Conservation (phyloP, 2,329 filamentous ascomycete genomes). For the Periconia digitata region DNA sequence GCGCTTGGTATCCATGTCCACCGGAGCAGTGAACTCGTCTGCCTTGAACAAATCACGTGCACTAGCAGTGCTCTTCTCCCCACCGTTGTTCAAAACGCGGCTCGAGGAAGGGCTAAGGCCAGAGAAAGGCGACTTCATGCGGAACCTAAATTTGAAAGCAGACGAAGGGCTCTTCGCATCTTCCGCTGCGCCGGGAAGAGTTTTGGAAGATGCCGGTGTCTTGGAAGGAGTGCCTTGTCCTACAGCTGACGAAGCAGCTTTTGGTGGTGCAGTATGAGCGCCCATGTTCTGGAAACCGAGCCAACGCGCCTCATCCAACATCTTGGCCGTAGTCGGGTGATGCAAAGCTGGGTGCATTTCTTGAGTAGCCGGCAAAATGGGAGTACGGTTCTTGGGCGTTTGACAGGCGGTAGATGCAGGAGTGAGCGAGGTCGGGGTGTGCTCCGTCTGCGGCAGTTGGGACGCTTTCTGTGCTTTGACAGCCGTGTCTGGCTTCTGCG, state of each 20-base stretch:
- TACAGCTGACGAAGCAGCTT: conserved; percentile 42
- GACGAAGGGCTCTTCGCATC: conserved; percentile 51
- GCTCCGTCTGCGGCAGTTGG: conserved; percentile 53
- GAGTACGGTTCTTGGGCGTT: conserved; percentile 63
- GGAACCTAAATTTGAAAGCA: conserved; percentile 62
- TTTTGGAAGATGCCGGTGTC: conserved; percentile 23
- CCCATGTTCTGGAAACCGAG: conserved; percentile 76
- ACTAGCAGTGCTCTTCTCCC: conserved; percentile 58
- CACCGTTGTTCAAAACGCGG: conserved; percentile 64
- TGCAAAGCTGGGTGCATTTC: conserved; percentile 92
- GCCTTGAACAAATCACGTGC: conserved; percentile 42
- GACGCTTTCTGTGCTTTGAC: conserved; percentile 16
- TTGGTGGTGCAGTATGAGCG: conserved; percentile 53
- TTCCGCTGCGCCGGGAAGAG: conserved; percentile 20
- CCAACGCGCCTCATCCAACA: conserved; percentile 76
- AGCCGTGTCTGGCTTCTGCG: conserved; percentile 11
- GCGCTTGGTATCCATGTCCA: conserved; percentile 54
- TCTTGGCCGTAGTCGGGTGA: conserved; percentile 72
- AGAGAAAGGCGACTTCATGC: conserved; percentile 57
- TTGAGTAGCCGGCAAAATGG: conserved; percentile 68
- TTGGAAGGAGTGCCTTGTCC: conserved; percentile 67
- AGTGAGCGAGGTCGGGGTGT: conserved; percentile 20
- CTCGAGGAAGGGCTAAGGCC: conserved; percentile 63
- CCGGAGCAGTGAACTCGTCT: conserved; percentile 36
- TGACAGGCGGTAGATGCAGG: conserved; percentile 18